phyloP scores from a whole-genome alignment of 202 grass and related monocot species.

The Schoenoplectus tabernaemontani region DNA sequence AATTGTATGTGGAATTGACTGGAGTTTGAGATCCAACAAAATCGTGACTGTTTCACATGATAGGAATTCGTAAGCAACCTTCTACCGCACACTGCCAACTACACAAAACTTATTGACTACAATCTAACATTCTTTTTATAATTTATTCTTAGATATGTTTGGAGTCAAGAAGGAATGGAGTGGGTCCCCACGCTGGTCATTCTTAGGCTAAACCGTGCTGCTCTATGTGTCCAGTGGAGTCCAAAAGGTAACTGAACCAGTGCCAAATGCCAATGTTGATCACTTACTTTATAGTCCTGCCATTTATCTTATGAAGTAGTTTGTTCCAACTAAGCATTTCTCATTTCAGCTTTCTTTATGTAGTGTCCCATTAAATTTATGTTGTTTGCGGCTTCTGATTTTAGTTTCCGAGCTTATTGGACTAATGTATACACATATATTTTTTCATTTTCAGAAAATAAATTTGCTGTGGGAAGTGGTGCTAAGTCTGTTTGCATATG shows the following conservation, averaged over 20 bases:
- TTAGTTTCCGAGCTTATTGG: neutral
- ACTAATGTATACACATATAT: conserved; percentile 1
- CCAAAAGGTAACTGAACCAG: conserved; percentile 56
- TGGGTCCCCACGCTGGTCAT: conserved; percentile 96
- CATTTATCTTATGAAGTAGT: neutral
- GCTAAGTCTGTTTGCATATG: conserved; percentile 97
- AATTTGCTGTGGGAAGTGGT: conserved; percentile 98
- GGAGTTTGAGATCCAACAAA: conserved; percentile 83
- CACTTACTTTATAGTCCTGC: neutral
- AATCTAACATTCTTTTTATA: neutral
- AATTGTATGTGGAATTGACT: conserved; percentile 96
- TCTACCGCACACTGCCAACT: neutral
- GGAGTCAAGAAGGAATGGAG: conserved; percentile 89
- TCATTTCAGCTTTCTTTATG: neutral
- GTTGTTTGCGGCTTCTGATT: neutral
- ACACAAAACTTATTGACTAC: neutral
- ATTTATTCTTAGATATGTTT: conserved; percentile 67
- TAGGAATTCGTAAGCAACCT: conserved; percentile 79
- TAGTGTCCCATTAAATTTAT: neutral
- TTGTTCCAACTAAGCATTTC: neutral
- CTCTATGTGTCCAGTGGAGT: conserved; percentile 95
- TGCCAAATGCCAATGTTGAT: neutral
- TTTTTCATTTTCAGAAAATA: conserved; percentile 70
- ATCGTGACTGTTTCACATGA: conserved; percentile 99
- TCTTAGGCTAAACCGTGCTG: conserved; percentile 95